Percentiles rank a stretch among this genome's conserved stretches.
Evolutionary conservation across 352 stramenopile genomes (phyloP).

Genomic region (Globisporangium splendens): DNA sequence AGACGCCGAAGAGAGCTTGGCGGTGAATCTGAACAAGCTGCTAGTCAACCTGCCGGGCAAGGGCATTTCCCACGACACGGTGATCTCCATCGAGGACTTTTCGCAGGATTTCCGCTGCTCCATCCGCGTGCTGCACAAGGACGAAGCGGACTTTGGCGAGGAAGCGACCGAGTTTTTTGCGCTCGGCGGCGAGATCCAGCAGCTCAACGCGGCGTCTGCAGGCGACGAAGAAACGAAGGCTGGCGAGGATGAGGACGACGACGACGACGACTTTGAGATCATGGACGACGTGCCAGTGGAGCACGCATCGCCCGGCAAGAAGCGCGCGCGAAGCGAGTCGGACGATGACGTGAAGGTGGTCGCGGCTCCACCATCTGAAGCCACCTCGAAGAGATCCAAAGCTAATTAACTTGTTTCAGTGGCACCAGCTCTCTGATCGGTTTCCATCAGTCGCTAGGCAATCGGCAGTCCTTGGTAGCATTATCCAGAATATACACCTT

Average conservation of each 20-base stretch:
- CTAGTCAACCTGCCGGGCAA: conserved; percentile 87
- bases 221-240: conserved; percentile 25
- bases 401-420: conserved; percentile 3
- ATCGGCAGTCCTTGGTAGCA: neutral
- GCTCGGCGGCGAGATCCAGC: conserved; percentile 60
- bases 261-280: conserved; percentile 33
- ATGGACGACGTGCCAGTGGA: conserved; percentile 11
- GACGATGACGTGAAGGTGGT: conserved; percentile 14
- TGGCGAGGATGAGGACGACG: conserved; percentile 33
- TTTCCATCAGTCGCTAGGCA: conserved; percentile 1
- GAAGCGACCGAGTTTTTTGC: conserved; percentile 72
- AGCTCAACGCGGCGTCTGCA: conserved; percentile 31
- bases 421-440: neutral
- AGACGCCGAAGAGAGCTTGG: conserved; percentile 78
- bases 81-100: conserved; percentile 94
- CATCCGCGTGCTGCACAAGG: conserved; percentile 73
- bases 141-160: conserved; percentile 60
- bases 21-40: conserved; percentile 88
- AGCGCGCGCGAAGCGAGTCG: conserved; percentile 4
- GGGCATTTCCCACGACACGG: conserved; percentile 90
- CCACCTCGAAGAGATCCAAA: conserved; percentile 12
- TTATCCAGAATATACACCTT: neutral
- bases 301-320: neutral
- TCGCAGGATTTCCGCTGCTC: conserved; percentile 91
- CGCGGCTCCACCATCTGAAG: neutral